These are phyloP conservation scores for Fusarium pilosicola DNA, from an alignment of 2,329 filamentous ascomycete genomes.

Conservation along the genomic window DNA sequence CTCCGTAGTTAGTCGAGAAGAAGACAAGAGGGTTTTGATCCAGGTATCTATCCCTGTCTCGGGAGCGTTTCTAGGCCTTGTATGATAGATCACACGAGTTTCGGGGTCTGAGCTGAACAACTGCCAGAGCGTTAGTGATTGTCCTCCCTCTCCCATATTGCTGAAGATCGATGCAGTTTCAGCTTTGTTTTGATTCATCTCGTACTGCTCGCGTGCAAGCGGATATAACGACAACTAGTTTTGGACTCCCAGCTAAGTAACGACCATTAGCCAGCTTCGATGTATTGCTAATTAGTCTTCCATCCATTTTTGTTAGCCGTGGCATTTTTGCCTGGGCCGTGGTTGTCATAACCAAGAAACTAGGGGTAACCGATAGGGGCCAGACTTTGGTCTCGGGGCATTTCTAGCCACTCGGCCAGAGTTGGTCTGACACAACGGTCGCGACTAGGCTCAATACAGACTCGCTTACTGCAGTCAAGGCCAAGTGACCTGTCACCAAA, in stretches of 20 bases:
- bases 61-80: slow-evolving; percentile 13
- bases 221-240: not conserved
- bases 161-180: not conserved
- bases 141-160: not conserved
- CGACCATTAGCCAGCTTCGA: slow-evolving; percentile 3
- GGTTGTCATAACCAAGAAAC: slow-evolving; percentile 24
- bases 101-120: not conserved
- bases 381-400: slow-evolving; percentile 36
- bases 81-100: slow-evolving; percentile 11
- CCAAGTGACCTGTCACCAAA: slow-evolving; percentile 23
- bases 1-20: not conserved
- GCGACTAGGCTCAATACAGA: slow-evolving; percentile 25
- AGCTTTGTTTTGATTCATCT: not conserved
- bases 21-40: not conserved
- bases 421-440: slow-evolving; percentile 31
- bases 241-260: slow-evolving; percentile 1
- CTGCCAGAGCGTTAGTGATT: not conserved
- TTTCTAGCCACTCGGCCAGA: slow-evolving; percentile 39
- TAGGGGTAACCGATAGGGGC: slow-evolving; percentile 27
- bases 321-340: slow-evolving; percentile 16
- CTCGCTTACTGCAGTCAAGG: slow-evolving; percentile 5
- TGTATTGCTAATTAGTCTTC: slow-evolving; percentile 6
- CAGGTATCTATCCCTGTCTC: not conserved
- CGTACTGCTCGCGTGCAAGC: slow-evolving; percentile 11
- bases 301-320: slow-evolving; percentile 10